These are phyloP conservation scores for Fusarium staphyleae DNA, from an alignment of 2,329 filamentous ascomycete genomes.

Conservation along the genomic window DNA sequence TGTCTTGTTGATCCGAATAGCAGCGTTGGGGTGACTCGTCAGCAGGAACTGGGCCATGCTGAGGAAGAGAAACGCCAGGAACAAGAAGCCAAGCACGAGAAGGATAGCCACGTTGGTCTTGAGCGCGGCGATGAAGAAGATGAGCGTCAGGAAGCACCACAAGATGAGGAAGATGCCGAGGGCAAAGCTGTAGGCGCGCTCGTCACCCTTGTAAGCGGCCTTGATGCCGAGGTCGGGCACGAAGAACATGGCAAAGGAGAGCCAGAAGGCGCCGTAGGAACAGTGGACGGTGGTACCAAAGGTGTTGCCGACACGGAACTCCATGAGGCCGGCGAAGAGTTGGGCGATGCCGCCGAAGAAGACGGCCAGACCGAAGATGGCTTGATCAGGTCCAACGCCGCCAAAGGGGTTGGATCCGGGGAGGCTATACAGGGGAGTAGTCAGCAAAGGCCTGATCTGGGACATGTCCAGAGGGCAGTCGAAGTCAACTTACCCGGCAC, in stretches of 20 bases:
- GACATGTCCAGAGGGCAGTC: accelerated
- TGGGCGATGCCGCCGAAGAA: constrained; percentile 73
- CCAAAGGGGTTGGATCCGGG: constrained; percentile 46
- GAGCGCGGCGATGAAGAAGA: constrained; percentile 63
- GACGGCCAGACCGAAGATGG: constrained; percentile 47
- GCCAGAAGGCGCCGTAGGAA: constrained; percentile 69
- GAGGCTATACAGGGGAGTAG: constrained; percentile 35
- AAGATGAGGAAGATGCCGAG: constrained; percentile 65
- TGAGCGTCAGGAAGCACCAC: constrained; percentile 65
- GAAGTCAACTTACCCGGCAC: constrained; percentile 56
- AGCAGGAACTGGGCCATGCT: constrained; percentile 62
- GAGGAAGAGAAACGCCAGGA: constrained; percentile 65
- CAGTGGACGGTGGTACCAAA: constrained; percentile 68
- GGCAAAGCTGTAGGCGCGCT: constrained; percentile 54
- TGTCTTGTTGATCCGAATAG: constrained; percentile 54
- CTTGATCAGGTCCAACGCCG: constrained; percentile 46
- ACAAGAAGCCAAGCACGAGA: constrained; percentile 63
- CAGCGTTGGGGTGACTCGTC: constrained; percentile 47
- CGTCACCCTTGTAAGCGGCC: constrained; percentile 50
- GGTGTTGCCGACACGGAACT: constrained; percentile 64
- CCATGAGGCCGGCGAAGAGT: constrained; percentile 68
- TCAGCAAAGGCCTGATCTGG: not conserved
- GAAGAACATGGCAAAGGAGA: constrained; percentile 65
- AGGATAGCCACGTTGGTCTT: constrained; percentile 66
- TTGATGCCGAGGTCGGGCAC: constrained; percentile 60